A percentile compares a stretch with the other conserved stretches of the same genome.
Conservation (phyloP, 805 yeast genomes). For the Candida germanica region DNA sequence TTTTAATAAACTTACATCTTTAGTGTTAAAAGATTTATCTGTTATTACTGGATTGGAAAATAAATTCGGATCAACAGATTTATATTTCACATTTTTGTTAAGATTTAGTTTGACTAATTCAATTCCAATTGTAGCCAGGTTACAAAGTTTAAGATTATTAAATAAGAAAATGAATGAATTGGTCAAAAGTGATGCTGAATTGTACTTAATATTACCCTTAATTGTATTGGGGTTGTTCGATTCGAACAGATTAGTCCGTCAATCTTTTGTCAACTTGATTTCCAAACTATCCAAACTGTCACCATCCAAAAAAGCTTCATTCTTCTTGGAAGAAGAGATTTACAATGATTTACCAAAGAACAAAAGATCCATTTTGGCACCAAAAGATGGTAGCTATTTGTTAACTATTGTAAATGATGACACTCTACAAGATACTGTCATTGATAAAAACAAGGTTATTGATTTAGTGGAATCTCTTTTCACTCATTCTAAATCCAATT, state of each 20-base stretch:
- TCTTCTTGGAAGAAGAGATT: conserved; percentile 51
- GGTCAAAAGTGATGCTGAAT: conserved; percentile 23
- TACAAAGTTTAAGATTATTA: conserved; percentile 45
- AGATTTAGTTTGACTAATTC: conserved; percentile 56
- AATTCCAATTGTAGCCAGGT: conserved; percentile 57
- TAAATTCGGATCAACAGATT: conserved; percentile 27
- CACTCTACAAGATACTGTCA: conserved; percentile 23
- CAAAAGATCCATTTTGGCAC: conserved; percentile 55
- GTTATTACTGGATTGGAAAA: conserved; percentile 4
- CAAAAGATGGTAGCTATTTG: conserved; percentile 53
- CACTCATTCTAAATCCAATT: conserved; percentile 43
- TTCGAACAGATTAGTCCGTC: conserved; percentile 49
- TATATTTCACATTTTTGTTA: conserved; percentile 55
- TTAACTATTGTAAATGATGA: conserved; percentile 12
- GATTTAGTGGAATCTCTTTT: conserved; percentile 24
- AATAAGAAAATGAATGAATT: conserved; percentile 31
- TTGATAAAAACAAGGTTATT: conserved; percentile 26
- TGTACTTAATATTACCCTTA: conserved; percentile 59
- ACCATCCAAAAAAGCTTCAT: conserved; percentile 27
- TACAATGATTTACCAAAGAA: conserved; percentile 51
- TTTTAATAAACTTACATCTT: conserved; percentile 23
- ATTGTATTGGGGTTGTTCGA: conserved; percentile 54
- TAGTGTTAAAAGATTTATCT: conserved; percentile 6
- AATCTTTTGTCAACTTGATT: conserved; percentile 7
- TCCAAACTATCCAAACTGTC: conserved; percentile 1